Base-by-base conservation (phyloP, 768 basidiomycete species). In the Kondoa subrosea region DNA sequence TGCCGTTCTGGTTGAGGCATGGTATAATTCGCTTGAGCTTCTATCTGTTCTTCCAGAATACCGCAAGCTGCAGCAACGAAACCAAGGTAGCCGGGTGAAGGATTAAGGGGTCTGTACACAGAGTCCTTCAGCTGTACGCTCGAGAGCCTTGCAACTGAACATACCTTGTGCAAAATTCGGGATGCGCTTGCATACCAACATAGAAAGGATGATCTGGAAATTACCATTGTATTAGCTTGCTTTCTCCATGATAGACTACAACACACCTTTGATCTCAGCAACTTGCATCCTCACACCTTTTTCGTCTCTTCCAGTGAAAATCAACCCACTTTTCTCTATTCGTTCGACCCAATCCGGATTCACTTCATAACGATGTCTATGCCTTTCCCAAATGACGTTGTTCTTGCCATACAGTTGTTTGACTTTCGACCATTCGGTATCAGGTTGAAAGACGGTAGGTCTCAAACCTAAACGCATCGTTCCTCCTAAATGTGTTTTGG, bases 391-490 rank as follows among this genome's bases (percentile, higher is more conserved):
- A 71, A 90, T 88, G 74, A 82, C 87, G 27, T 80, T 82, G 1
- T 81, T 82, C 21, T 86, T 86, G 16, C 86, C 95, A 75, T 97
- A 99, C 74, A 99, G 79, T 76, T 83, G 83, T 33, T 91, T 82
- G 27, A 82, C 79, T 69, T 83, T 84, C 60, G 85, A 86, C 86
- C 86, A 89, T 74, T 86, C 86, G 0, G 84, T 85, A 15, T 79
- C 81, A 8, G 81, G 76, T 67, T 86, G 83, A 76, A 97, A 96
- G 60, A 96, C 83, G 1, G 93, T 99, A 2, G 93, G 91, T n/a
- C 93, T 85, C 56, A 97, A 81, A 27, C 95, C 95, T n/a, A 96
- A 83, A 15, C 95, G 86, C 95, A 99, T 99, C n/a, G 93, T 99
- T 26, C 95, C 95, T 64, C 95, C 95, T 84, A 97, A 90, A 71